A percentile compares a stretch with the other conserved stretches of the same genome.
Conservation (phyloP, 139 green algal genomes). For the Coelastrella sp. region DNA sequence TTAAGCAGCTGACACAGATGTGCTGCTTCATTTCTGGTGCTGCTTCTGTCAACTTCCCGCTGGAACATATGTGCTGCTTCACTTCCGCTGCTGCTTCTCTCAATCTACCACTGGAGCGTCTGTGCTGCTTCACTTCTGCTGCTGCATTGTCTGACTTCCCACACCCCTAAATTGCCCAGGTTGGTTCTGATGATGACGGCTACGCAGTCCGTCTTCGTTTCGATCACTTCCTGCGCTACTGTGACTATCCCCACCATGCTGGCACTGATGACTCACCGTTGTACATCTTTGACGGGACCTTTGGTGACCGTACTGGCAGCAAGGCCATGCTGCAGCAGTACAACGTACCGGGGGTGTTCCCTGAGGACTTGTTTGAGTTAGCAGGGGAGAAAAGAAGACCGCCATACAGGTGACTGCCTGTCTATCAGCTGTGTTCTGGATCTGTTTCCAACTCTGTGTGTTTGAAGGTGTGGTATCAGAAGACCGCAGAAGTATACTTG, state of each 20-base stretch:
- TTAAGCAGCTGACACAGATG: too few species aligned
- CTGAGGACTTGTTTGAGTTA: slow-evolving; percentile 92
- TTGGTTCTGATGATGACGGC: slow-evolving; percentile 92
- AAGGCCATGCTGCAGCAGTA: slow-evolving; percentile 29
- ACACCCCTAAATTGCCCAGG: too few species aligned
- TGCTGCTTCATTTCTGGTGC: too few species aligned
- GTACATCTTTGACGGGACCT: slow-evolving; percentile 87
- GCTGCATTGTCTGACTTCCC: too few species aligned
- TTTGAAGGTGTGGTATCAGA: background rate
- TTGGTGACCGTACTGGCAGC: slow-evolving; percentile 21
- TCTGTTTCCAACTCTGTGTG: background rate
- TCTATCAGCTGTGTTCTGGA: background rate
- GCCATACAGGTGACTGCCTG: slow-evolving; percentile 73
- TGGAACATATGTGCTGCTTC: too few species aligned
- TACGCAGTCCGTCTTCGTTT: slow-evolving; percentile 89
- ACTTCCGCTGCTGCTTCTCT: too few species aligned
- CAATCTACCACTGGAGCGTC: too few species aligned
- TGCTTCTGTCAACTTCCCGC: too few species aligned
- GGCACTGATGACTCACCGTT: slow-evolving; percentile 80
- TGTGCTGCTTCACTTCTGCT: too few species aligned
- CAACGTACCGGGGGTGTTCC: slow-evolving; percentile 31
- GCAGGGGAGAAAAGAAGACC: slow-evolving; percentile 80
- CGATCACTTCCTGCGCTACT: slow-evolving; percentile 82
- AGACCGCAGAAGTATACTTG: too few species aligned
- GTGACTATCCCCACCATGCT: slow-evolving; percentile 57